Conservation (phyloP, 306 rosid genomes). For the Rubus parviflorus region DNA sequence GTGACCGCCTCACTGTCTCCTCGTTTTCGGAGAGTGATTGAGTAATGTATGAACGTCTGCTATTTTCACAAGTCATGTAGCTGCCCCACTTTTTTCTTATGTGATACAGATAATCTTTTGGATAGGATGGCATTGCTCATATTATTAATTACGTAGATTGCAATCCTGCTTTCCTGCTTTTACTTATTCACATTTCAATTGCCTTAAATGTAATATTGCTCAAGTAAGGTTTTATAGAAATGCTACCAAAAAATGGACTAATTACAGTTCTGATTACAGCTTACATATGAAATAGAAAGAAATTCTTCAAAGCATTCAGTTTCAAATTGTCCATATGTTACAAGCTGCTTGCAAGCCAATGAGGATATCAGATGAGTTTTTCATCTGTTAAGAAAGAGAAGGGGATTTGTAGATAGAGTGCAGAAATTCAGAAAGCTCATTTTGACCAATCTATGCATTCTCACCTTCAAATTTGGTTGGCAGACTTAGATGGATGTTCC, state of each 20-base stretch:
- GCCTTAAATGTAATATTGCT: not conserved
- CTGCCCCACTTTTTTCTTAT: not conserved
- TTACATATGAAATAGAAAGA: conserved; percentile 30
- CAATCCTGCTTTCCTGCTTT: not conserved
- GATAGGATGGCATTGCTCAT: conserved; percentile 1
- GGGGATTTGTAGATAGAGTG: conserved; percentile 26
- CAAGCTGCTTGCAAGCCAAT: conserved; percentile 26
- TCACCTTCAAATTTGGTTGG: conserved; percentile 34
- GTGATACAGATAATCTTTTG: not conserved
- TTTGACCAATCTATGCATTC: conserved; percentile 44
- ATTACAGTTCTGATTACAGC: conserved; percentile 26
- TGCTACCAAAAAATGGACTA: not conserved
- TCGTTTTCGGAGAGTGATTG: not conserved
- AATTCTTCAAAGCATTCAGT: conserved; percentile 6
- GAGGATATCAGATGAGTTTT: conserved; percentile 14
- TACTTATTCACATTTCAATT: not conserved
- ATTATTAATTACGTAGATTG: not conserved
- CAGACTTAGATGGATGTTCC: conserved; percentile 66
- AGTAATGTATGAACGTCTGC: not conserved
- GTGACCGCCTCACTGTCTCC: not conserved
- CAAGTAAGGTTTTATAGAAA: not conserved
- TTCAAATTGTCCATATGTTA: conserved; percentile 14
- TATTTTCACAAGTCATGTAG: not conserved
- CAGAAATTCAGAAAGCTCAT: conserved; percentile 25
- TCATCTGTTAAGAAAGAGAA: conserved; percentile 16